A percentile compares a stretch with the other conserved stretches of the same genome.
phyloP scores from a whole-genome alignment of 2,329 filamentous ascomycete genomes.

The Tolypocladium cylindrosporum region DNA sequence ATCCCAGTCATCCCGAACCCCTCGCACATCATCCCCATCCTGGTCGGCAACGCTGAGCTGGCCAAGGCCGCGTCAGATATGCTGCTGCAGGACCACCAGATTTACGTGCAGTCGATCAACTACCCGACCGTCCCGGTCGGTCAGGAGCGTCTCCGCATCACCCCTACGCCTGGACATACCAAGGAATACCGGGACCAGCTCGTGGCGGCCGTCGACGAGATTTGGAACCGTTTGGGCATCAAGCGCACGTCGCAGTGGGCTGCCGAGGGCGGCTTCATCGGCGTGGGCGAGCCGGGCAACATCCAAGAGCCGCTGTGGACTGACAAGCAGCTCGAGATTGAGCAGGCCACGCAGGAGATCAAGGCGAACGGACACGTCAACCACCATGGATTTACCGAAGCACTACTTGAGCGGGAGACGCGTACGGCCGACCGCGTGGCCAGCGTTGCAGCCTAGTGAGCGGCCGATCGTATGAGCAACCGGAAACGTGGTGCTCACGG shows the following conservation, averaged over 20 bases:
- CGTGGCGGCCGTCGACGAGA: slow-evolving; percentile 70
- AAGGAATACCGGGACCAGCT: slow-evolving; percentile 80
- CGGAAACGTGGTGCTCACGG: background rate
- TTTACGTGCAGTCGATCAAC: slow-evolving; percentile 98
- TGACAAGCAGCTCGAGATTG: slow-evolving; percentile 73
- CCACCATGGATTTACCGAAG: slow-evolving; percentile 40
- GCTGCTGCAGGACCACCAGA: slow-evolving; percentile 78
- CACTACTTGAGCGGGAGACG: slow-evolving; percentile 46
- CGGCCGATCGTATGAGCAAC: background rate
- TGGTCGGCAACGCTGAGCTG: slow-evolving; percentile 88
- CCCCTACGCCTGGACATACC: slow-evolving; percentile 85
- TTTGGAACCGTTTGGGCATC: slow-evolving; percentile 82
- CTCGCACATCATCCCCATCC: slow-evolving; percentile 86
- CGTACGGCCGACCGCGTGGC: slow-evolving; percentile 19
- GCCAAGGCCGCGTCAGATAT: slow-evolving; percentile 89
- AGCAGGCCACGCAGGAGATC: slow-evolving; percentile 54
- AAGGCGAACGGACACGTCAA: slow-evolving; percentile 29
- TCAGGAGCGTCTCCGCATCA: slow-evolving; percentile 94
- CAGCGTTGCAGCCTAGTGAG: slow-evolving; percentile 14
- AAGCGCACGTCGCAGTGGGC: slow-evolving; percentile 93
- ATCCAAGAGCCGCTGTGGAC: slow-evolving; percentile 76
- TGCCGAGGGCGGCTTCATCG: slow-evolving; percentile 83
- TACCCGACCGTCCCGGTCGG: slow-evolving; percentile 96
- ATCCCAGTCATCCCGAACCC: slow-evolving; percentile 98
- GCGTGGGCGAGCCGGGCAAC: slow-evolving; percentile 66